Evolutionary conservation across 2,329 filamentous ascomycete species (phyloP).

Genomic region (Scedosporium aurantiacum): DNA sequence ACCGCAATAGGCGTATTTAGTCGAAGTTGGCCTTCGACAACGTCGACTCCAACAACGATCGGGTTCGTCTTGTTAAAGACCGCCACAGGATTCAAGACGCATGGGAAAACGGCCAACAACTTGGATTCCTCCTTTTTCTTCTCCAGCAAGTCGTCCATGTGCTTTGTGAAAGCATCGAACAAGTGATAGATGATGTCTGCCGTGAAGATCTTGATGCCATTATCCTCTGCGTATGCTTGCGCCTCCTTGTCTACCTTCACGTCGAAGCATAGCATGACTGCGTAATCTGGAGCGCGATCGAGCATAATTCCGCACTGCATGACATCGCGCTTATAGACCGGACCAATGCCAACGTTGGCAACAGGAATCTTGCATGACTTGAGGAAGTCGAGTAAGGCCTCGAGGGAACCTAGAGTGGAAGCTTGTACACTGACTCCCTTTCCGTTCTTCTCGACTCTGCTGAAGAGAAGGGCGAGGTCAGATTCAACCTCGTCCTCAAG

Average conservation of each 20-base stretch:
- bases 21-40: constrained; percentile 76
- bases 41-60: constrained; percentile 92
- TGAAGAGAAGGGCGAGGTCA: constrained; percentile 83
- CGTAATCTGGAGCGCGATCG: constrained; percentile 87
- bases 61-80: constrained; percentile 98
- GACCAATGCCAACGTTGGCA: constrained; percentile 91
- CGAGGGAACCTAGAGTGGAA: constrained; percentile 91
- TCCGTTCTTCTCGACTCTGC: constrained; percentile 81
- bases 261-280: constrained; percentile 99
- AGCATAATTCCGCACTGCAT: constrained; percentile 94
- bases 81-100: constrained; percentile 76
- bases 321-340: constrained; percentile 95
- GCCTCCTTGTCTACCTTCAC: constrained; percentile 99
- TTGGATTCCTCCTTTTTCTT: constrained; percentile 96
- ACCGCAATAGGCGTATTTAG: constrained; percentile 84
- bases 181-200: constrained; percentile 99
- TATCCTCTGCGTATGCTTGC: constrained; percentile 77
- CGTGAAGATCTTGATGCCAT: constrained; percentile 95
- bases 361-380: constrained; percentile 95
- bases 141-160: constrained; percentile 78
- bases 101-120: constrained; percentile 92
- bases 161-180: constrained; percentile 91
- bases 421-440: constrained; percentile 95
- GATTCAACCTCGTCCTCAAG: constrained; percentile 93
- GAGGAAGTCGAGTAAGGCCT: constrained; percentile 92